Evolutionary conservation across 2,329 filamentous ascomycete species (phyloP), one percentile per base, ranked within the genome.

Genomic region (Cadophora sp.): DNA sequence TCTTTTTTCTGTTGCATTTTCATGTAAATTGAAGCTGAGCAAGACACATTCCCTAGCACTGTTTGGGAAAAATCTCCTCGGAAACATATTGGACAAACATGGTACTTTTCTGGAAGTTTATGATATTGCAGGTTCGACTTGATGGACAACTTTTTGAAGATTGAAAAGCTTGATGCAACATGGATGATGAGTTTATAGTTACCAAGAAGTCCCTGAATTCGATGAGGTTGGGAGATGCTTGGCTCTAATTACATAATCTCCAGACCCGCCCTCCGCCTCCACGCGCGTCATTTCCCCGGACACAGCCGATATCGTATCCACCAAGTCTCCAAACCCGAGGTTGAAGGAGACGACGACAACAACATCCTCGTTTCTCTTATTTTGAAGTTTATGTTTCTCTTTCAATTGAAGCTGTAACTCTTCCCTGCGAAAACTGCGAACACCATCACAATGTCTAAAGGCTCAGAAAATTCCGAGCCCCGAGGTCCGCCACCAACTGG

Each of bases 381-480:
- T 4, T 55, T n/a, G 5, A 20, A 5, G 14, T 18, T 36, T 24
- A 9, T 18, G 6, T n/a, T 22, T 24, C 24, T 14, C 22, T 20
- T 47, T 14, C 47, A 59, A 64, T 48, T 41, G 53, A 45, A 65
- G 20, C 39, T 30, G 18, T 41, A 50, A 33, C 9, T 8, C 13
- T 4, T 41, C 9, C 13, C 16, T n/a, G 24, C 30, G 24, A 30
- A 30, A 33, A 62, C 43, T 14, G 24, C 30, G 24, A 43, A 30
- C 33, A 62, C 43, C 16, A 36, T 27, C 24, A 68, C 27, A 39
- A 77, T 77, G 75, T 51, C 73, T 45, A 77, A 74, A 22, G 73
- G 75, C 60, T 70, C 66, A 39, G 67, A 73, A 41, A 71, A 71
- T 39, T 39, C 66, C 30, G 66, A 55, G 6, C 11, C 61, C 7